Conservation (phyloP, 225 moss, liverwort and hornwort genomes). For the Marchantia paleacea region DNA sequence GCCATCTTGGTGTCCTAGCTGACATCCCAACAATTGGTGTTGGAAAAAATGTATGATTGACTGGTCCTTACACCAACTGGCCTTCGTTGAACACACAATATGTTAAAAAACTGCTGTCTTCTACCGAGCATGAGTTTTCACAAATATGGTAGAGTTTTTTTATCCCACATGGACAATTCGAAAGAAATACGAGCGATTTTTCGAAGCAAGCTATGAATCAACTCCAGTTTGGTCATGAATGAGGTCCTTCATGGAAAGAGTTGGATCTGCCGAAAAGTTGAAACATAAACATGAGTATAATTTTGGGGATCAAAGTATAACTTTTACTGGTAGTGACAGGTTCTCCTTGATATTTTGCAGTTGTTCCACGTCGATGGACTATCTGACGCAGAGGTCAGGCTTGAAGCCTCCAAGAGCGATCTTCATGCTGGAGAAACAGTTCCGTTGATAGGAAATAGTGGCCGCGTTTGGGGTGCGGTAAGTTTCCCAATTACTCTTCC, state of each 20-base stretch:
- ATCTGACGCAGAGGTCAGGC: conserved; percentile 70
- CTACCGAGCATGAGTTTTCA: neutral
- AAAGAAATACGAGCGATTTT: neutral
- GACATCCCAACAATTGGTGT: conserved; percentile 91
- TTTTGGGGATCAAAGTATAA: neutral
- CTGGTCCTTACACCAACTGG: conserved; percentile 7
- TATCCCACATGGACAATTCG: too few relatives aligned
- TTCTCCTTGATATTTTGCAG: conserved; percentile 40
- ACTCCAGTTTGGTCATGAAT: neutral
- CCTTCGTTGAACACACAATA: neutral
- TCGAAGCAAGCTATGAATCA: neutral
- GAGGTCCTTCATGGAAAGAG: neutral
- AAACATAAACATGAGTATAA: neutral
- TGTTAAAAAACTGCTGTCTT: neutral
- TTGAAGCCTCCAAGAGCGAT: conserved; percentile 58
- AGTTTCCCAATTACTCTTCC: conserved; percentile 7
- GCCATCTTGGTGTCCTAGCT: conserved; percentile 89
- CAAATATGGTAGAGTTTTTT: neutral
- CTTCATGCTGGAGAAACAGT: conserved; percentile 63
- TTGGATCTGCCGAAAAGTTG: too few relatives aligned
- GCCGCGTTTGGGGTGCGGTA: conserved; percentile 91
- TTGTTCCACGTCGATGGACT: conserved; percentile 90
- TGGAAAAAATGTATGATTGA: conserved; percentile 77
- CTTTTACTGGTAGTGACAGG: neutral
- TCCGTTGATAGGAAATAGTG: conserved; percentile 80